Percentiles rank a stretch among this genome's conserved stretches.
phyloP scores from a whole-genome alignment of 192 early-diverging fungal species.

The Mortierella claussenii region DNA sequence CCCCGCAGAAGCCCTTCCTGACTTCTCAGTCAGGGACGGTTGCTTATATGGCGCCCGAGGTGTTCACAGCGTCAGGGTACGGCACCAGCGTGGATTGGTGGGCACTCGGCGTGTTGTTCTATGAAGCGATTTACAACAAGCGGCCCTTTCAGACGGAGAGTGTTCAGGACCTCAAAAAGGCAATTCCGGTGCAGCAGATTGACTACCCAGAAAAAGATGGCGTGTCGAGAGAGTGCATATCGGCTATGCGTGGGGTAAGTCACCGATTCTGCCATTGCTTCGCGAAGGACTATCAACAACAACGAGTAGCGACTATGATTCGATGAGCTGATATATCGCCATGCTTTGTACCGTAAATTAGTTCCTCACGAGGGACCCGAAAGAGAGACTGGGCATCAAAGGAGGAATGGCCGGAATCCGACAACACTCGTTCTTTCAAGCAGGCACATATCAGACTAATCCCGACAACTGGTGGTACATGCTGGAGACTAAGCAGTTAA shows the following conservation, averaged over 20 bases:
- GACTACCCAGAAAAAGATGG: conserved; percentile 68
- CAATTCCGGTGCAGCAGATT: conserved; percentile 72
- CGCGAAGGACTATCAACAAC: too few relatives aligned
- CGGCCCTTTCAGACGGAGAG: conserved; percentile 78
- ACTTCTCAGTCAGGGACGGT: conserved; percentile 89
- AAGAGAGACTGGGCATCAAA: conserved; percentile 58
- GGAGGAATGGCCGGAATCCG: conserved; percentile 57
- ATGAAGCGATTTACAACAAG: conserved; percentile 81
- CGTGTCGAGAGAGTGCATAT: conserved; percentile 74
- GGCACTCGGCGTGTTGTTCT: conserved; percentile 91
- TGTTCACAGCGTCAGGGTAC: conserved; percentile 78
- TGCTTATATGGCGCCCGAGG: conserved; percentile 92
- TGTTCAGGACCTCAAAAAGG: conserved; percentile 67
- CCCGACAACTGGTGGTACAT: conserved; percentile 53
- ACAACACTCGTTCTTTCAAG: conserved; percentile 64
- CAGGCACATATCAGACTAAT: conserved; percentile 42
- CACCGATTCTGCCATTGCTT: too few relatives aligned
- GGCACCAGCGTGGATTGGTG: conserved; percentile 93
- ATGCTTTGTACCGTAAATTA: too few relatives aligned
- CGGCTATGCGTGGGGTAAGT: conserved; percentile 74
- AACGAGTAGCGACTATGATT: too few relatives aligned
- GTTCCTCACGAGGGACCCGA: conserved; percentile 66
- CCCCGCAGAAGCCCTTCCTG: conserved; percentile 68
- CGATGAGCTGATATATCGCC: too few relatives aligned
- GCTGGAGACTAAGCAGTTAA: conserved; percentile 56